phyloP scores from a whole-genome alignment of 2,329 filamentous ascomycete species.

The Venturia effusa region DNA sequence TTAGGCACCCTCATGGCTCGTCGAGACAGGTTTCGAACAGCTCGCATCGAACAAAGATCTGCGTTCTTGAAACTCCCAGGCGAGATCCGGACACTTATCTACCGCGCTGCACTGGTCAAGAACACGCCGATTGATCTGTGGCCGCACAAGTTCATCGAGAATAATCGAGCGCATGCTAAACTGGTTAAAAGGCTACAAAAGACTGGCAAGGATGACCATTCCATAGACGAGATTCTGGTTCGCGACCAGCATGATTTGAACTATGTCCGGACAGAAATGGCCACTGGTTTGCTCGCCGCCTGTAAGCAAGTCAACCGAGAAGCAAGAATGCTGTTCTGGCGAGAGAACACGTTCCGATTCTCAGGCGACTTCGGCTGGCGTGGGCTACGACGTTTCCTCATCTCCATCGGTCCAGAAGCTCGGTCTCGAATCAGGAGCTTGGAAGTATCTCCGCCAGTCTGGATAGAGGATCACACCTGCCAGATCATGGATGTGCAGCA shows the following conservation, averaged over 20 bases:
- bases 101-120: slow-evolving; percentile 7
- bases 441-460: neutral
- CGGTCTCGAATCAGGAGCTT: neutral
- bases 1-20: neutral
- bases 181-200: neutral
- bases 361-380: slow-evolving; percentile 5
- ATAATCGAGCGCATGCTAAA: neutral
- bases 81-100: slow-evolving; percentile 2
- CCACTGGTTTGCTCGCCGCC: neutral
- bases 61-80: neutral
- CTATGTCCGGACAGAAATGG: slow-evolving; percentile 3
- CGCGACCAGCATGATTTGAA: slow-evolving; percentile 1
- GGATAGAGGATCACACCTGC: neutral
- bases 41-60: neutral
- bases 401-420: slow-evolving; percentile 4
- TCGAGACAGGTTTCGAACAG: neutral
- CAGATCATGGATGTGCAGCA: neutral
- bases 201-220: neutral
- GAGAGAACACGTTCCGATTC: slow-evolving; percentile 4
- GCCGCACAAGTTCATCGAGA: neutral
- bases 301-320: slow-evolving; percentile 1
- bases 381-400: neutral
- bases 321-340: slow-evolving; percentile 1
- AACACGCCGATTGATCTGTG: neutral
- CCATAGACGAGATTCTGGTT: neutral